Evolutionary conservation across 2,329 filamentous ascomycete species (phyloP), one percentile per base, ranked within the genome.

Genomic region (Volutella citrinella): DNA sequence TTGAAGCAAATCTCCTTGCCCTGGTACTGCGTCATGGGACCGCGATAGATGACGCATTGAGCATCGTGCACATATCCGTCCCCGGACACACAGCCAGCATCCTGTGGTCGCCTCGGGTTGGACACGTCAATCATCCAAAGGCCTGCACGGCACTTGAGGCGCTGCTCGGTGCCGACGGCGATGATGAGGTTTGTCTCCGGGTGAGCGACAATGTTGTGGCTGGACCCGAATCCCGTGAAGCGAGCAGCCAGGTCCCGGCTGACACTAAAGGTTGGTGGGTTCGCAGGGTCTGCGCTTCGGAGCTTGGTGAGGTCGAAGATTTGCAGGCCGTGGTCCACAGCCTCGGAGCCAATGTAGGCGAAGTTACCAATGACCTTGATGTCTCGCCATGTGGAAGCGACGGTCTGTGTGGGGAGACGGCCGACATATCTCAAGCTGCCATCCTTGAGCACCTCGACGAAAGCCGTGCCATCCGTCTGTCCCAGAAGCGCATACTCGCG

Each of bases 271-370:
- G n/a, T n/a, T n/a, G n/a, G n/a, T n/a, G n/a, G n/a, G n/a, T n/a
- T n/a, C n/a, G n/a, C n/a, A n/a, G n/a, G n/a, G n/a, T n/a, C n/a
- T n/a, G n/a, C n/a, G n/a, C n/a, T n/a, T n/a, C n/a, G n/a, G 4
- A 78, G 64, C 62, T 59, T 79, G 47, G 62, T 73, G 65, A 80
- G 66, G 51, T 82, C 77, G 45, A 82, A 82, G 52, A 82, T 72
- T 53, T 82, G 78, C 16, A 82, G 66, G 30, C 74, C 72, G 50
- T 82, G 78, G 34, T 60, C 54, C 7, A 46, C 41, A 1, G 73
- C 68, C 44, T 68, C 64, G 25, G 59, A 57, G 7, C 64, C 64
- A 19, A 68, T 64, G 38, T 65, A 57, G 38, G 49, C 54, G 32
- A 52, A 48, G 46, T 61, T 43, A 19, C 49, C 54, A 19, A 60